Base-by-base conservation (phyloP, 1,284 basidiomycete genomes). In the Cerioporus squamosus region DNA sequence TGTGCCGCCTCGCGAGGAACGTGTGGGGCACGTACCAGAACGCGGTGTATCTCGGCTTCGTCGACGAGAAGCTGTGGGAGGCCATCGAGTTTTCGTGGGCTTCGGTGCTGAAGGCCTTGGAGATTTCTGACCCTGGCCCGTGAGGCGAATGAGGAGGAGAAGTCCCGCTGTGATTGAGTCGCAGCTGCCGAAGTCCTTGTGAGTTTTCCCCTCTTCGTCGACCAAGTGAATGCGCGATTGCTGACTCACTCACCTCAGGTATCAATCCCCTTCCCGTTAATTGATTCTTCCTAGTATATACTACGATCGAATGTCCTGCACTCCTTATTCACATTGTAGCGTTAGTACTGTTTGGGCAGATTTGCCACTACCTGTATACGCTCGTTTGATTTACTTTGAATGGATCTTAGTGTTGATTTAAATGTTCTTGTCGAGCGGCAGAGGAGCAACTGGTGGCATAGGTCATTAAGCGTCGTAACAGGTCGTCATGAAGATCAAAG, bases 21-120 rank as follows among this genome's bases (percentile, higher is more conserved):
- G 52, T 65, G 26, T 42, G 55, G n/a, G 59, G 57, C 20, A 26
- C 52, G 18, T 61, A 55, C 36, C 55, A 53, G 26, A 64, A 68
- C 56, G 53, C 57, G 43, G 29, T 55, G 26, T 59, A 58, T 18
- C 59, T 70, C 5, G 62, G 61, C 15, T 54, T 69, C 10, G 53
- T 55, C 8, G 65, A 69, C 48, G 39, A 51, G 6, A 29, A 33
- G 8, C 29, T 66, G 47, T 68, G 65, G 67, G 51, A 55, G 1
- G 51, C 53, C 3, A 20, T 70, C 17, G 22, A 59, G 8, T 43
- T 51, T 39, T 57, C 65, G n/a, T 65, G 65, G 62, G n/a, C 49
- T 17, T 44, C 46, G n/a, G 31, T 66, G 17, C 39, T 57, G 12
- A 18, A 47, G 17, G 63, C 59, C 6, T 54, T 64, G 53, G 56